A percentile compares a stretch with the other conserved stretches of the same genome.
Evolutionary conservation across 495 filamentous ascomycete species (phyloP).

Genomic region (Oidiodendron maius): DNA sequence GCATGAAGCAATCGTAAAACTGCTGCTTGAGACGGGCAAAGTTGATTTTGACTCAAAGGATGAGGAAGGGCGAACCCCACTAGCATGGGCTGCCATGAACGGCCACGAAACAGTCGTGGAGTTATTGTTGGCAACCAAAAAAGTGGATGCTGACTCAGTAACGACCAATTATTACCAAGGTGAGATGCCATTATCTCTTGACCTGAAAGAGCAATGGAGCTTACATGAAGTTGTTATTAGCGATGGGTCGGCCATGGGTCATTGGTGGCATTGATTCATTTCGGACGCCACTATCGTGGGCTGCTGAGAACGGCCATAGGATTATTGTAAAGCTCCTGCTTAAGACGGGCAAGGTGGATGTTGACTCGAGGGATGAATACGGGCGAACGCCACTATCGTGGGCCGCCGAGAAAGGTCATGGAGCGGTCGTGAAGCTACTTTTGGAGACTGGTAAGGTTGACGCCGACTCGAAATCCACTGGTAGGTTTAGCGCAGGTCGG

Average conservation of each 20-base stretch:
- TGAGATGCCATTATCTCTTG: no score
- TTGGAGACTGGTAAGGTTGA: not conserved
- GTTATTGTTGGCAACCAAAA: not conserved
- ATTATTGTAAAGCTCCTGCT: not conserved
- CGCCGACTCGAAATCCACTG: not conserved
- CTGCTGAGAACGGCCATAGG: not conserved
- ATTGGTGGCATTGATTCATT: no score
- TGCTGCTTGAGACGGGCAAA: no score
- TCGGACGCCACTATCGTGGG: no score
- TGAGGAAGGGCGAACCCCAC: no score
- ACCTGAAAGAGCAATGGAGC: no score
- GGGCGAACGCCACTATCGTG: not conserved
- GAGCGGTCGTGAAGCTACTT: not conserved
- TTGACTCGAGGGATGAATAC: no score
- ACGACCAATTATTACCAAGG: no score
- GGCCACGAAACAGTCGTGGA: not conserved
- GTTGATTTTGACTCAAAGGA: no score
- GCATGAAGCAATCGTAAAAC: no score
- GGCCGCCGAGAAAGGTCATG: not conserved
- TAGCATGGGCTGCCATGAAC: not conserved
- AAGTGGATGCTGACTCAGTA: not conserved
- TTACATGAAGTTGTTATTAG: no score
- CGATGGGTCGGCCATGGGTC: no score
- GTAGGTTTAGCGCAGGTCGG: not conserved
- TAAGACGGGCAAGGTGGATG: not conserved